These are phyloP conservation scores for Volvox carteri DNA, from an alignment of 163 green algal genomes.

Conservation along the genomic window DNA sequence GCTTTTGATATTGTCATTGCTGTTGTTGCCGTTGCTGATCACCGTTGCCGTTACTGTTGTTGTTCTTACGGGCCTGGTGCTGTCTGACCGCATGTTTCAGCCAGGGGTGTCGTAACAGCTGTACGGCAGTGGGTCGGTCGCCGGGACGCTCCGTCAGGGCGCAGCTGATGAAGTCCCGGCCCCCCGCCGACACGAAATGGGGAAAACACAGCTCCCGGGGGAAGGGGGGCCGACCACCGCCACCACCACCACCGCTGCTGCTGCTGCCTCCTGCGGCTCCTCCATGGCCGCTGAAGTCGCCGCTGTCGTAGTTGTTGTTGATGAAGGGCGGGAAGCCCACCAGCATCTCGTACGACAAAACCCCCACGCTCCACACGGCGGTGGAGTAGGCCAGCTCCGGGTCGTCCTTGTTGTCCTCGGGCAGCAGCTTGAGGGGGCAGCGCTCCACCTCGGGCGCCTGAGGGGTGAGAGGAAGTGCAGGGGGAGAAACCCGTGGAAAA, in stretches of 20 bases:
- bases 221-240: not conserved
- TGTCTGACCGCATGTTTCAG: constrained; percentile 17
- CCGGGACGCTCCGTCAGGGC: constrained; percentile 6
- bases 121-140: constrained; percentile 29
- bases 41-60: not conserved
- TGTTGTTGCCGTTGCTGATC: not conserved
- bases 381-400: constrained; percentile 41
- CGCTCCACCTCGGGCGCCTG: constrained; percentile 76
- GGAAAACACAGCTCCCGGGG: constrained; percentile 17
- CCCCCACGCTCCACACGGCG: constrained; percentile 43
- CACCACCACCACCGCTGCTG: not conserved
- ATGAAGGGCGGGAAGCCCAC: constrained; percentile 55
- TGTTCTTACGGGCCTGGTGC: not conserved
- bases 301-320: not conserved
- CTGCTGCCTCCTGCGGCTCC: too few species aligned
- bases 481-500: too few species aligned
- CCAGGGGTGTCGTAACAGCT: constrained; percentile 46
- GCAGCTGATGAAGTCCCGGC: constrained; percentile 40
- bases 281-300: too few species aligned
- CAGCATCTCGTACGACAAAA: constrained; percentile 50
- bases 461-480: too few species aligned
- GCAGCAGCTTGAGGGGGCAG: constrained; percentile 79
- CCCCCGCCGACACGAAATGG: constrained; percentile 39
- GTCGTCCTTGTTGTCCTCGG: constrained; percentile 79
- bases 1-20: not conserved